Evolutionary conservation across 2,329 filamentous ascomycete genomes (phyloP), one percentile per base, ranked within the genome.

Genomic region (Aspergillus japonicus): DNA sequence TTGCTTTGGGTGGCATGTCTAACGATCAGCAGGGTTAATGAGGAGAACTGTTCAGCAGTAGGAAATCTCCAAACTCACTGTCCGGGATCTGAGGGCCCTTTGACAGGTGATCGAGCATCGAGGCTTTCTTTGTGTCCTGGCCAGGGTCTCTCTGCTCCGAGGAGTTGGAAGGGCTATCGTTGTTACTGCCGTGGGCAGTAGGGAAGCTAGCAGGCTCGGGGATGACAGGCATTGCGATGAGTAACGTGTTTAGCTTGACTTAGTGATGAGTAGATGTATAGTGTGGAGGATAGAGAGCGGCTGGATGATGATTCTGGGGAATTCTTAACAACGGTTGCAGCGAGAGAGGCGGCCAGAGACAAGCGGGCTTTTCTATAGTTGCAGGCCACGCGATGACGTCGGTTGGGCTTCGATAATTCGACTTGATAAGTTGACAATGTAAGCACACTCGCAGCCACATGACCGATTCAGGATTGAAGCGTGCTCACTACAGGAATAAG

Each of bases 1-100:
- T 73, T 24, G 71, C 73, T 61, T 75, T 75, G n/a, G 74, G 72
- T 35, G 77, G 77, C 69, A 78, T 73, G 16, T 75, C 77, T 78
- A 61, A 8, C 3, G 39, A 44, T 19, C n/a, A 44, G 16, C 14
- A 19, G 16, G 39, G 16, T 44, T 5, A 44, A 44, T 8, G 29
- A 19, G 7, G 5, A 31, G 31, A 29, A n/a, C 56, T 2, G 8
- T 23, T 39, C 50, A 57, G 24, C 19, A 19, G n/a, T 21, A 11
- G 23, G 23, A 21, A 12, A 31, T 11, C 11, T 50, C 19, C 12
- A 53, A 48, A 56, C 75, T 63, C 59, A 76, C 74, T 67, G 16
- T 75, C 71, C 26, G 80, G 72, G 50, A 82, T 78, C 31, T 77
- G 73, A 39, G 81, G 80, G 16, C 80, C 80, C 64, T 81, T 81